phyloP scores from a whole-genome alignment of 805 yeast genomes.

The Sugiyamaella boreocaroliniensis region DNA sequence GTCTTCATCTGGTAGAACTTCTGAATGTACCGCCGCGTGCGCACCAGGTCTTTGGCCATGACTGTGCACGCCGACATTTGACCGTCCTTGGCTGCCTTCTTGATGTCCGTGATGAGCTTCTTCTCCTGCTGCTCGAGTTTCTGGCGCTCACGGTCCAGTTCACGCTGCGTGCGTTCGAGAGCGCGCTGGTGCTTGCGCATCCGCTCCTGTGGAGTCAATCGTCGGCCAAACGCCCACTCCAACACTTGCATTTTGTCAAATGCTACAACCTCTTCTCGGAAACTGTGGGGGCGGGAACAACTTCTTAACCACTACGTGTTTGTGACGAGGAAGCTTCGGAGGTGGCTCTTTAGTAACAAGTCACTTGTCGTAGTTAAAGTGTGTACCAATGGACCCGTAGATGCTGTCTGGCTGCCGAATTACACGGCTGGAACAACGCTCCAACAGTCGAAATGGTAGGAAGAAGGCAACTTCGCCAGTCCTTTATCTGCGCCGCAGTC shows the following conservation, averaged over 20 bases:
- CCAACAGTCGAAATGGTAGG: too few species aligned
- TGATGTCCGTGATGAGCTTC: conserved; percentile 76
- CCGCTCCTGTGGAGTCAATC: conserved; percentile 89
- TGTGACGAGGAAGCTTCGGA: too few species aligned
- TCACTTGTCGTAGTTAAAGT: too few species aligned
- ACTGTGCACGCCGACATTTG: conserved; percentile 86
- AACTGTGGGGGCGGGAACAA: too few species aligned
- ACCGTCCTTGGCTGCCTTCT: conserved; percentile 84
- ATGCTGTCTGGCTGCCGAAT: too few species aligned
- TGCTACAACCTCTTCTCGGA: too few species aligned
- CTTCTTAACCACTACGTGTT: too few species aligned
- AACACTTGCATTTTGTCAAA: conserved; percentile 49
- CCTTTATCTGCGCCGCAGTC: too few species aligned
- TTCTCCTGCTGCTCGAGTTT: conserved; percentile 90
- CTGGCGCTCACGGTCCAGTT: conserved; percentile 76
- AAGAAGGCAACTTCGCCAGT: too few species aligned
- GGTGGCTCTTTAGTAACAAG: too few species aligned
- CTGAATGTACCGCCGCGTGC: conserved; percentile 75
- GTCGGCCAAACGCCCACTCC: conserved; percentile 95
- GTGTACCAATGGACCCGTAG: too few species aligned
- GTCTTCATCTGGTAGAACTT: conserved; percentile 92
- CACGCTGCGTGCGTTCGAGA: conserved; percentile 89
- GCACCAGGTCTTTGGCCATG: conserved; percentile 89
- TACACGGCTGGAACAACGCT: too few species aligned
- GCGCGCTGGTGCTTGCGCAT: conserved; percentile 94